Conservation (phyloP, 202 grass and related monocot species). For the Zizania palustris region DNA sequence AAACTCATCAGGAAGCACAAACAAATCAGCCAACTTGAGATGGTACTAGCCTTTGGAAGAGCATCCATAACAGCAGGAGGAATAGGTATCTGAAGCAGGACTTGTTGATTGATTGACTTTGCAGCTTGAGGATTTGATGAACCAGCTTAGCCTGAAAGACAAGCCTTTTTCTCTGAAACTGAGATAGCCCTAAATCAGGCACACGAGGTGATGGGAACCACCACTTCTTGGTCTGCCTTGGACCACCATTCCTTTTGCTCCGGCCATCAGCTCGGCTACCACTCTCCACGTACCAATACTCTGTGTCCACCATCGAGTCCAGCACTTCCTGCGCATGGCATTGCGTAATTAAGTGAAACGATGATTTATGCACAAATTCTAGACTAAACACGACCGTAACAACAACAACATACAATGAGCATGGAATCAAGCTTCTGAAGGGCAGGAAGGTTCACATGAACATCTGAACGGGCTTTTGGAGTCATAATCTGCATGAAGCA, state of each 20-base stretch:
- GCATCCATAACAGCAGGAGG: constrained; percentile 67
- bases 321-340: constrained; percentile 67
- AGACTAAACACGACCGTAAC: too few relatives aligned
- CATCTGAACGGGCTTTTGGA: constrained; percentile 89
- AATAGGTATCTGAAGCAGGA: constrained; percentile 75
- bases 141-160: constrained; percentile 91
- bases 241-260: constrained; percentile 48
- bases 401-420: constrained; percentile 77
- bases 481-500: constrained; percentile 85
- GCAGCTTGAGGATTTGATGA: constrained; percentile 93
- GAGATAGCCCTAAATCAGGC: constrained; percentile 74
- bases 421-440: constrained; percentile 97
- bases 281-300: constrained; percentile 91
- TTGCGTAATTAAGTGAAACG: not conserved
- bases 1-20: not conserved
- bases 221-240: constrained; percentile 80
- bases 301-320: constrained; percentile 83
- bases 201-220: constrained; percentile 89
- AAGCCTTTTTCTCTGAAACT: constrained; percentile 67
- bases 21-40: constrained; percentile 3
- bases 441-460: constrained; percentile 91
- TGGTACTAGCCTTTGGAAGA: constrained; percentile 81
- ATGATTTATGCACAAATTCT: not conserved
- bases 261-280: constrained; percentile 56
- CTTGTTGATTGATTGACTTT: constrained; percentile 93